phyloP scores from a whole-genome alignment of 192 early-diverging fungal species.

The Coemansia sp. region DNA sequence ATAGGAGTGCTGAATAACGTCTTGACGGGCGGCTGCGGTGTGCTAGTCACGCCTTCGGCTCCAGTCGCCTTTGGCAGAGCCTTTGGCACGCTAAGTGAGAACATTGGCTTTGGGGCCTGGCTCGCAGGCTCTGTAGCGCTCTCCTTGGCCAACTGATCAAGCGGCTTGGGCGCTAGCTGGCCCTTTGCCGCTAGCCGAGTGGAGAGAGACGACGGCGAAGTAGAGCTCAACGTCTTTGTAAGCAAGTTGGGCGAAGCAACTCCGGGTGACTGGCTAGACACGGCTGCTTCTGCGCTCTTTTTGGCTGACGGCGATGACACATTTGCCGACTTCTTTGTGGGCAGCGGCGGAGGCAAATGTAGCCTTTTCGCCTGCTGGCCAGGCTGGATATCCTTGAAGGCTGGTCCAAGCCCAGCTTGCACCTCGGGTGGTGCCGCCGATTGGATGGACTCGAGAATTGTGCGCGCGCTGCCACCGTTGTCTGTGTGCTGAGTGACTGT shows the following conservation, averaged over 20 bases:
- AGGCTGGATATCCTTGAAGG: background rate
- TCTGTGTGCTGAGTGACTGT: background rate
- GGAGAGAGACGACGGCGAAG: constrained; percentile 3
- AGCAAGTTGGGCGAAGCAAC: constrained; percentile 1
- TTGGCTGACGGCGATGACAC: background rate
- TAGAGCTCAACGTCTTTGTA: constrained; percentile 1
- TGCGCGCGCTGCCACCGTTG: background rate
- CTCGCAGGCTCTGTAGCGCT: background rate
- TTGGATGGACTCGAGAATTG: constrained; percentile 39
- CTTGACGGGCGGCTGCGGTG: constrained; percentile 20
- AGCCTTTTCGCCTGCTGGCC: background rate
- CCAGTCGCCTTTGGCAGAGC: background rate
- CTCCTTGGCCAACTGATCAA: background rate
- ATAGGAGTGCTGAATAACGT: constrained; percentile 17
- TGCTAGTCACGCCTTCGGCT: background rate
- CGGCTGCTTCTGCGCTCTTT: background rate
- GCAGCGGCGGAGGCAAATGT: background rate
- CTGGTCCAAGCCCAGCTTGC: constrained; percentile 20
- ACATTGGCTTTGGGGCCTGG: background rate
- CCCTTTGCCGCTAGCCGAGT: constrained; percentile 5
- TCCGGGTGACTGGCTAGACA: background rate
- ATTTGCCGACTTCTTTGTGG: background rate
- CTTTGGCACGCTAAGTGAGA: constrained; percentile 1
- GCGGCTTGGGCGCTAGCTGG: constrained; percentile 1
- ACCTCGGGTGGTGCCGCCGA: constrained; percentile 48